Base-by-base conservation (phyloP, 2,329 filamentous ascomycete species). In the Periconia sp. region DNA sequence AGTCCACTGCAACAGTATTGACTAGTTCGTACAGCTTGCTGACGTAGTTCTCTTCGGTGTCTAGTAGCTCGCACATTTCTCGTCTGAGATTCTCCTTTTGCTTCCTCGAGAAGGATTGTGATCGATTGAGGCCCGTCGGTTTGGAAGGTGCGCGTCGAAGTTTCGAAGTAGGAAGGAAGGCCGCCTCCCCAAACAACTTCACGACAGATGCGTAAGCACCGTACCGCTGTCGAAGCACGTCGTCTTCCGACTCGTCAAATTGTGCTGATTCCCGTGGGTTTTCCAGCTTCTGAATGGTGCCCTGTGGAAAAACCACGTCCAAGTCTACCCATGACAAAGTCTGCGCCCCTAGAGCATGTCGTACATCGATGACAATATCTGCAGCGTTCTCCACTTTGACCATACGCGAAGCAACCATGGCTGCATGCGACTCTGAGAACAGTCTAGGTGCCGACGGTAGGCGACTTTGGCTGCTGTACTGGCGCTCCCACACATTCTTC, bases 21-120 rank as follows among this genome's bases (percentile, higher is more conserved):
- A 96, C 87, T 47, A 99, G 73, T 54, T 94, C 88, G 49, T 88
- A 83, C 43, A 99, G 73, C 69, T 97, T 96, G 58, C 82, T 80
- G 29, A 99, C 90, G 70, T 97, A 99, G 68, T 89, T 86, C 65
- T 94, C 90, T 68, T 99, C 94, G 0, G 94, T 99, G 60, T 95
- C 89, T 23, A 96, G 83, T 46, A 97, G 74, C 68, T 99, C 94
- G 46, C 83, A 85, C 78, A 99, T 85, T 68, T 96, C 92, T 70
- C 92, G 87, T 28, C 92, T 84, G 54, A 96, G 75, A 38, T 88
- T 87, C 55, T 91, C 81, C 63, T 95, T 95, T 63, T 96, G 89
- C 43, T 88, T 84, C 56, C 84, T 85, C 24, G 86, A 80, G 60
- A 96, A 95, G 0, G 86, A 82, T 57, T 86, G 88, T 57, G 83